These are phyloP conservation scores for Wickerhamomyces bisporus DNA, from an alignment of 805 yeast genomes.

Conservation along the genomic window DNA sequence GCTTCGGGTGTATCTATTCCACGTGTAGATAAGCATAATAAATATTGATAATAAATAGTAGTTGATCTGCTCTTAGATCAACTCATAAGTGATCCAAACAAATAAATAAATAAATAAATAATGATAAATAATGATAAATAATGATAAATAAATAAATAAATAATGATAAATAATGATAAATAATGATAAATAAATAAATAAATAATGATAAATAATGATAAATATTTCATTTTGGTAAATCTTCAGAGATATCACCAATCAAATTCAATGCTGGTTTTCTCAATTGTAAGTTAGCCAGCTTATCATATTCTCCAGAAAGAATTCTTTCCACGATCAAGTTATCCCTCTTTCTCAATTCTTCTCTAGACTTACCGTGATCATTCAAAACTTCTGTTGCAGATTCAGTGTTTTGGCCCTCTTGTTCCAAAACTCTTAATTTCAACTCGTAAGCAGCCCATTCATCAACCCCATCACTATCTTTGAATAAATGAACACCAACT, in stretches of 20 bases:
- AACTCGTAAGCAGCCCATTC: slow-evolving; percentile 86
- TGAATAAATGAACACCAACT: slow-evolving; percentile 45
- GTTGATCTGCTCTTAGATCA: no score
- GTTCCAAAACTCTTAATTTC: slow-evolving; percentile 65
- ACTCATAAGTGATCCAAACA: no score
- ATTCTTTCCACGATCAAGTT: slow-evolving; percentile 76
- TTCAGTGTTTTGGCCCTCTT: slow-evolving; percentile 43
- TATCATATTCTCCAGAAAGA: slow-evolving; percentile 80
- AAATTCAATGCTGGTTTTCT: slow-evolving; percentile 21
- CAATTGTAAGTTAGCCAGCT: slow-evolving; percentile 51
- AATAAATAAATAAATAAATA: slow-evolving; percentile 1
- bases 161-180: neutral
- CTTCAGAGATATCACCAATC: slow-evolving; percentile 10
- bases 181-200: slow-evolving; percentile 8
- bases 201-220: no score
- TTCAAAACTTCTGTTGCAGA: slow-evolving; percentile 43
- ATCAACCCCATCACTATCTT: slow-evolving; percentile 44
- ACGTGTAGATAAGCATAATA: no score
- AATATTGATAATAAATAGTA: no score
- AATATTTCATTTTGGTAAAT: slow-evolving; percentile 3
- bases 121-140: neutral
- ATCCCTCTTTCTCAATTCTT: slow-evolving; percentile 63
- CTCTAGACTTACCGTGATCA: slow-evolving; percentile 36
- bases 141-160: neutral
- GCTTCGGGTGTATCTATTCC: no score